Base-by-base conservation (phyloP, 441 rosid species). In the Pelargonium myrrhifolium region DNA sequence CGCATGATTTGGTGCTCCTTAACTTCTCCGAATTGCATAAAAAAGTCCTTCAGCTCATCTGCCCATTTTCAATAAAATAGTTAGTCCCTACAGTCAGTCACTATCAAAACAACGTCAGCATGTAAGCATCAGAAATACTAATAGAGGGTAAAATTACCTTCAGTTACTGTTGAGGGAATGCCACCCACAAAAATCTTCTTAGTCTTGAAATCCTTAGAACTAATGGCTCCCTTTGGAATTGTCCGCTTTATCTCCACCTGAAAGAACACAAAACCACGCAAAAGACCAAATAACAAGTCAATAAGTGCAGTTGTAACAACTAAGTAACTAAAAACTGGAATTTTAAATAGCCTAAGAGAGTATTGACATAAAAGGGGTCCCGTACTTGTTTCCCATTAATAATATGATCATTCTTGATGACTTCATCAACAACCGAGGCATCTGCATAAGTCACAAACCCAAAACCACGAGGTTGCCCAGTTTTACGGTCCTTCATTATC, bases 231-330 rank as follows among this genome's bases (percentile, higher is more conserved):
- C 77, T 88, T 88, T 0, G 98, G 96, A 67, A 93, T 93, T 0
- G 97, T 90, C 72, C 93, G 76, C 78, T 91, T 93, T 71, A 93
- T 93, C 81, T 93, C 98, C 63, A 93, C 98, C 98, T 93, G 55
- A 37, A 71, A 15, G 37, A 15, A 64, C 59, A 58, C 66, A 67
- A 65, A 66, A 72, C 65, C 65, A 64, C n/a, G 68, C n/a, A 22
- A 22, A 56, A 18, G 21, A 39, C 64, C 73, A 53, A 8, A 60
- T 47, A 60, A 42, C 22, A 71, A 18, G 20, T n/a, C 55, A 49
- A n/a, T 49, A 49, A 3, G 55, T 2, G 15, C 3, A 49, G n/a
- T 3, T 18, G 55, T 49, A 49, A 14, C 55, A n/a, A 6, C 6
- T 49, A 14, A 3, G 55, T 28, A 43, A 47, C 17, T 14, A 17